Conservation (phyloP, 768 basidiomycete species). For the Auriscalpium microsporum region DNA sequence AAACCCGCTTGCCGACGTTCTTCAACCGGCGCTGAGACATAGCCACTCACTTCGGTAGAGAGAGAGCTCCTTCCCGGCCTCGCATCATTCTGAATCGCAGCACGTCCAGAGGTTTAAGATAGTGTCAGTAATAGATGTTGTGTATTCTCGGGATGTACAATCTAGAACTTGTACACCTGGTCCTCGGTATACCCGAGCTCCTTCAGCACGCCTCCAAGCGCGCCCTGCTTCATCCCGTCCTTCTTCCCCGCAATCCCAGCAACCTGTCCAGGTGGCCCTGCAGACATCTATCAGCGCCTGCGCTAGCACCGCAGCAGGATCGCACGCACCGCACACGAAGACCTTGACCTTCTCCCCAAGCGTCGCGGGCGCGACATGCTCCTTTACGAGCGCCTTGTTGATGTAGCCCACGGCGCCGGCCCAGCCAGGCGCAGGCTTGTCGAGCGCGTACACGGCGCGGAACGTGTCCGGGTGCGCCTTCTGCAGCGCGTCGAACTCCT, state of each 20-base stretch:
- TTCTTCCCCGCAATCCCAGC: slow-evolving; percentile 84
- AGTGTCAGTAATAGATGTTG: no score
- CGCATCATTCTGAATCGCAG: no score
- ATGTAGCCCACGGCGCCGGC: slow-evolving; percentile 62
- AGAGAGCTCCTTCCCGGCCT: no score
- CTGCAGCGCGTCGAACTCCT: slow-evolving; percentile 65
- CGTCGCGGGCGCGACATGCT: slow-evolving; percentile 57
- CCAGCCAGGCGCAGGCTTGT: slow-evolving; percentile 69
- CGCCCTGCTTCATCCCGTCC: slow-evolving; percentile 80
- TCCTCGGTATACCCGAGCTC: slow-evolving; percentile 79
- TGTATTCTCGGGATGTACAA: neutral
- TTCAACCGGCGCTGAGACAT: no score
- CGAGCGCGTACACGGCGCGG: slow-evolving; percentile 79
- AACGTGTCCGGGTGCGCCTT: slow-evolving; percentile 63
- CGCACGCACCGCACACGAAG: slow-evolving; percentile 72
- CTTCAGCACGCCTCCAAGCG: slow-evolving; percentile 73
- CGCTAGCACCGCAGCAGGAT: neutral
- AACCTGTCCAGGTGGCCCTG: slow-evolving; percentile 85
- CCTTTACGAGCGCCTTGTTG: slow-evolving; percentile 59
- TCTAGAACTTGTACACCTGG: slow-evolving; percentile 47
- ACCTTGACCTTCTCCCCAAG: slow-evolving; percentile 76
- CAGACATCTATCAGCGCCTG: neutral
- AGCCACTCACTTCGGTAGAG: no score
- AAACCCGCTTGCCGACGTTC: no score
- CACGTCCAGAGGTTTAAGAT: no score